Evolutionary conservation across 768 basidiomycete genomes (phyloP).

Genomic region (Agaricus subrufescens): DNA sequence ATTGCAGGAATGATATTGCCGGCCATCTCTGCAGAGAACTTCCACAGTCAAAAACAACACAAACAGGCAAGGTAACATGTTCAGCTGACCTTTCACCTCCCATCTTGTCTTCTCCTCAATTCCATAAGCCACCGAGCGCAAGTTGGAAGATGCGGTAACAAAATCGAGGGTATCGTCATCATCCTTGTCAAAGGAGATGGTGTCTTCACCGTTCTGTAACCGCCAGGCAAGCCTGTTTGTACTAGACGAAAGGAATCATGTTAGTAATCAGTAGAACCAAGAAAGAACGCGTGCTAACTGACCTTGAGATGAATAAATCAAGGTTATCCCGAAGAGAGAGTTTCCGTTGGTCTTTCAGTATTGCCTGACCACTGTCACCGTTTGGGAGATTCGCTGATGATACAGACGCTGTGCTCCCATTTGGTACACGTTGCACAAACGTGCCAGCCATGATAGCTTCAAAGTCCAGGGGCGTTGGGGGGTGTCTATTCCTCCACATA

Average conservation of each 20-base stretch:
- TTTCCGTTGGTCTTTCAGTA: constrained; percentile 79
- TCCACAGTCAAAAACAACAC: background rate
- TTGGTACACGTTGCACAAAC: constrained; percentile 38
- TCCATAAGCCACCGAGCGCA: constrained; percentile 86
- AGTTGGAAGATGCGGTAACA: constrained; percentile 90
- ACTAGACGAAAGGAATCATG: constrained; percentile 34
- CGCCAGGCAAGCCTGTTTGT: constrained; percentile 75
- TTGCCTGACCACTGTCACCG: constrained; percentile 24
- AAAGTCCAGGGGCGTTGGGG: constrained; percentile 80
- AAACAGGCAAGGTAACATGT: background rate
- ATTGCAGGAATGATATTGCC: constrained; percentile 99
- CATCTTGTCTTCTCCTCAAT: constrained; percentile 89
- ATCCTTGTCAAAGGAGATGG: constrained; percentile 93
- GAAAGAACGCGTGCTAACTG: constrained; percentile 25
- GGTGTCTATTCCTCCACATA: constrained; percentile 93
- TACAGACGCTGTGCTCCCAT: constrained; percentile 9
- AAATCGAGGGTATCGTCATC: constrained; percentile 97
- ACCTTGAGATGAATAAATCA: constrained; percentile 84
- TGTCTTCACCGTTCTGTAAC: constrained; percentile 59
- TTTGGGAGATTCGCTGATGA: constrained; percentile 10
- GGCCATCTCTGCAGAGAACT: constrained; percentile 77
- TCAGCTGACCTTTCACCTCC: constrained; percentile 83
- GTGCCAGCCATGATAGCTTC: constrained; percentile 64
- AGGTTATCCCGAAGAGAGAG: constrained; percentile 79
- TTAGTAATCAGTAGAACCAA: background rate